Evolutionary conservation across 2,329 filamentous ascomycete species (phyloP).

Genomic region (Pseudodiploospora longispora): DNA sequence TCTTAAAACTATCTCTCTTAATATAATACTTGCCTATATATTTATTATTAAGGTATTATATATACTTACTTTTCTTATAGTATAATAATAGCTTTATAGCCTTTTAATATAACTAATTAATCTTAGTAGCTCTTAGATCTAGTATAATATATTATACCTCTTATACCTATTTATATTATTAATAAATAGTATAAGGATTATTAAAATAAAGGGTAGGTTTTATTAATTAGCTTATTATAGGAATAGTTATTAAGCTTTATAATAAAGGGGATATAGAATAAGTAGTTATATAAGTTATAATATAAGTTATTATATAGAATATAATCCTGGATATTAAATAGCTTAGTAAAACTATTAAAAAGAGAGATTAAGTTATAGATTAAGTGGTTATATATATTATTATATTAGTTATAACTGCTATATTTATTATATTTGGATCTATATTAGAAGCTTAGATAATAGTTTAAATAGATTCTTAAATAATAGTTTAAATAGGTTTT

Average conservation of each 20-base stretch:
- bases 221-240: background rate
- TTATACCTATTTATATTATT: conserved; percentile 12
- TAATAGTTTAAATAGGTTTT: background rate
- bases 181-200: conserved; percentile 12
- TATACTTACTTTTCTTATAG: conserved; percentile 11
- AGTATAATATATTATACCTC: conserved; percentile 12
- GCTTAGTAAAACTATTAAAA: background rate
- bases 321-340: no score
- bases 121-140: conserved; percentile 10
- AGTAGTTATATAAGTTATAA: no score
- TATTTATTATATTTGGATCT: no score
- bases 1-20: conserved; percentile 7
- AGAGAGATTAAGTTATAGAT: no score
- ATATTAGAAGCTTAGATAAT: no score
- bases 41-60: conserved; percentile 14
- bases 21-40: conserved; percentile 9
- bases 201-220: conserved; percentile 2
- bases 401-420: no score
- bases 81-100: conserved; percentile 10
- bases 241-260: background rate
- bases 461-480: no score
- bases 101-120: conserved; percentile 14
- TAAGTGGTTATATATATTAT: no score
- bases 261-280: no score
- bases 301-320: no score